Evolutionary conservation across 2,329 filamentous ascomycete species (phyloP), one percentile per base, ranked within the genome.

Genomic region (Nemania serpens): DNA sequence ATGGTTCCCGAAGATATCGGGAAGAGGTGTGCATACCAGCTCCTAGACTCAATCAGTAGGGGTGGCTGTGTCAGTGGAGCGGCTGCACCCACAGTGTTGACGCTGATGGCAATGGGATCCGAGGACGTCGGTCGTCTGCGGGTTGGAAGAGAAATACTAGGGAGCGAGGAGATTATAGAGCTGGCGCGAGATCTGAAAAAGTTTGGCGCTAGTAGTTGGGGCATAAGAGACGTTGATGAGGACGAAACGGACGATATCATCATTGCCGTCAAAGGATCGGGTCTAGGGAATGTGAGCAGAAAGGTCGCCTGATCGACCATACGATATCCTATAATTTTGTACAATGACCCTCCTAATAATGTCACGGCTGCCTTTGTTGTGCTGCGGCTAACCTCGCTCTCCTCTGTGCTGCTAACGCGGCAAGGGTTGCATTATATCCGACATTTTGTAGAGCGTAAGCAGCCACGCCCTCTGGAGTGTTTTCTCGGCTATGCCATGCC

Each of bases 91-190:
- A 94, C 89, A 0, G 83, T 97, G 66, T 76, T 99, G 55, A 91
- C 88, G 17, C 81, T 99, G 64, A 99, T 99, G 95, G 92, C 93
- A 36, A 98, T 99, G 95, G 95, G 95, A 0, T 91, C 90, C 1
- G 95, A 98, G 74, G 95, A 99, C 75, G 93, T 99, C 13, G 95
- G 95, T 4, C 85, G 95, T 61, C 75, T 99, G 67, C 86, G 91
- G 64, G 74, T 99, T 60, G 92, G 93, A 34, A 88, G 87, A 69
- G 90, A 94, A 48, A 87, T 97, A 0, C 77, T 98, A 47, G 93
- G 88, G 0, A 90, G 88, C 2, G 91, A 97, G 73, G 89, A 91
- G 61, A 81, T 92, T 55, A 84, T 99, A 58, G 86, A 87, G 51
- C 78, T 97, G 55, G 93, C 91, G 11, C 84, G 95, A 70, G 95